Evolutionary conservation across 805 yeast species (phyloP), one percentile per base, ranked within the genome.

Genomic region (Alloascoidea africana): DNA sequence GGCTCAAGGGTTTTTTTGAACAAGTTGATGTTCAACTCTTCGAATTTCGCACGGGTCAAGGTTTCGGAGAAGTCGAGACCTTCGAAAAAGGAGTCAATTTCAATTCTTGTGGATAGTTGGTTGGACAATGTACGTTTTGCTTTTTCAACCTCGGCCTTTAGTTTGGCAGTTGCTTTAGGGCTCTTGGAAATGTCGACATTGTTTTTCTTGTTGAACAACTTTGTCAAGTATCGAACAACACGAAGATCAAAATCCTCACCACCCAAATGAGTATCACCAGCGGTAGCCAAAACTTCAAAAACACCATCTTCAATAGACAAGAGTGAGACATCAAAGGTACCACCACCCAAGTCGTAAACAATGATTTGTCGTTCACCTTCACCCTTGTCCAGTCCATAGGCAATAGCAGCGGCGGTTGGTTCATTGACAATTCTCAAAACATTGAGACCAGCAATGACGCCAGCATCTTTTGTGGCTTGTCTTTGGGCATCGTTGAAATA

Each of bases 371-470:
- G 82, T 63, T 86, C 96, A 46, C 73, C 80, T 30, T 76, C 78
- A 44, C 74, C 69, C 57, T 58, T 69, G 59, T 84, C 94, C 49
- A 87, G 68, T 56, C 96, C 96, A 63, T 86, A 86, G 46, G 96
- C 96, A 62, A 86, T 84, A 39, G 96, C 96, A 48, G 96, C 96
- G 35, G 96, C 96, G 42, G 96, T 86, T 52, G 94, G 94, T 68
- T 83, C 94, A 59, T 83, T 83, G 44, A 83, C 89, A 50, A 83
- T 83, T 70, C 94, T 78, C 61, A 83, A 66, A 46, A 83, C 84
- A 58, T 79, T 82, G 57, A 83, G 68, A 52, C 94, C 94, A 36
- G 94, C 93, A 68, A 83, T 83, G 44, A 79, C 72, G 68, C 94
- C 94, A 34, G 94, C 94, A 59, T 83, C 93, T 67, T 83, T 83